Conservation (phyloP, 345 rosid species). For the Euphorbia lathyris region DNA sequence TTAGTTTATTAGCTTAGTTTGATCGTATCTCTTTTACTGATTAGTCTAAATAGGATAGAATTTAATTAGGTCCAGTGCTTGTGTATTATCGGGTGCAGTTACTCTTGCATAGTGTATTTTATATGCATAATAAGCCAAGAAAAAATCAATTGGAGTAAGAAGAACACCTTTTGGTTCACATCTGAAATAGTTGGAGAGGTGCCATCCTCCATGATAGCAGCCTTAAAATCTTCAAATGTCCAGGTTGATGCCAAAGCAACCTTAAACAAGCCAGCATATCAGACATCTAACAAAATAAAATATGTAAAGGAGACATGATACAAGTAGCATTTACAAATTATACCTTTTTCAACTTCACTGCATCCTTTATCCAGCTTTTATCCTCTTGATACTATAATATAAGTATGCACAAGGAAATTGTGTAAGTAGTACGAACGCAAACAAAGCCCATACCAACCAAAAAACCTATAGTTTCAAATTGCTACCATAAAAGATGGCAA, state of each 20-base stretch:
- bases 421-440: not conserved
- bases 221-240: constrained; percentile 73
- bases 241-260: constrained; percentile 55
- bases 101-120: too few species aligned
- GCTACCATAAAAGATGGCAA: not conserved
- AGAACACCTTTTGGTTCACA: constrained; percentile 54
- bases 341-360: constrained; percentile 76
- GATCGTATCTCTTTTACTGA: too few species aligned
- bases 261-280: constrained; percentile 39
- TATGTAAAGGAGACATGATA: not conserved
- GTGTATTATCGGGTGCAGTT: too few species aligned
- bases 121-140: not conserved
- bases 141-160: constrained; percentile 9
- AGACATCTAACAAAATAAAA: constrained; percentile 24
- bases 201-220: constrained; percentile 51
- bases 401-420: constrained; percentile 7
- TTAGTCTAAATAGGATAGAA: too few species aligned
- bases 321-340: not conserved
- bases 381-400: constrained; percentile 72
- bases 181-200: constrained; percentile 53
- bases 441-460: not conserved
- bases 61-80: too few species aligned
- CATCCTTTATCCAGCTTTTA: constrained; percentile 69
- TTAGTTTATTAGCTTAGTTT: too few species aligned
- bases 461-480: not conserved